Conservation (phyloP, 2,329 filamentous ascomycete species). For the Mariannaea sp. region DNA sequence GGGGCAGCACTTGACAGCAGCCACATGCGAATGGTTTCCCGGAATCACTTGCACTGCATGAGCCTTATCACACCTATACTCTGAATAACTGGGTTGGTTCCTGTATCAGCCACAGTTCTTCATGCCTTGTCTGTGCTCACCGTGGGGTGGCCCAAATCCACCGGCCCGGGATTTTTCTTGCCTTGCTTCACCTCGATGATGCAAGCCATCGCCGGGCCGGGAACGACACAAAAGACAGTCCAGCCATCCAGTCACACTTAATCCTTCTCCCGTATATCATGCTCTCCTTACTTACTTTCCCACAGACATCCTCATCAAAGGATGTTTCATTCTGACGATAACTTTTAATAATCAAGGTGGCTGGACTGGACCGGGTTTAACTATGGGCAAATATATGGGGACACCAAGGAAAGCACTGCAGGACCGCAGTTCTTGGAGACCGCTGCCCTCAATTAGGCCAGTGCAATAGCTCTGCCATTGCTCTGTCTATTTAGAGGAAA, state of each 20-base stretch:
- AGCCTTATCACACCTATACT: conserved; percentile 17
- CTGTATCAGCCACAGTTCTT: conserved; percentile 15
- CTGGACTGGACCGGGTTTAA: conserved; percentile 21
- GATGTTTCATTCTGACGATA: conserved; percentile 21
- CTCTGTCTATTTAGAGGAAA: no score
- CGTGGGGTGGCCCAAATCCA: conserved; percentile 7
- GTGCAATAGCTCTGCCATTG: no score
- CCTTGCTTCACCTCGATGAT: conserved; percentile 13
- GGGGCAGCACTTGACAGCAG: conserved; percentile 12
- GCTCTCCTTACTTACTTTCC: conserved; percentile 7
- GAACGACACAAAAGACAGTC: conserved; percentile 13
- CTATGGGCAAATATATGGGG: conserved; percentile 5
- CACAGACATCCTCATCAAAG: conserved; percentile 16
- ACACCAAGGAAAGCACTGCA: conserved; percentile 16
- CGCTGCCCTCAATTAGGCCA: neutral
- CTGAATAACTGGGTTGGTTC: conserved; percentile 11
- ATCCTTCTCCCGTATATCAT: conserved; percentile 2
- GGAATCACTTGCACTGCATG: conserved; percentile 15
- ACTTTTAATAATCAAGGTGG: conserved; percentile 29
- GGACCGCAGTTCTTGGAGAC: conserved; percentile 1
- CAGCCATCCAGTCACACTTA: conserved; percentile 14
- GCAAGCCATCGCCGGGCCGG: conserved; percentile 24
- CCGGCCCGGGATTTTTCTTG: conserved; percentile 21
- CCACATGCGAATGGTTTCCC: conserved; percentile 7
- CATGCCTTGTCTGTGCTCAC: conserved; percentile 11